A percentile compares a stretch with the other conserved stretches of the same genome.
These are phyloP conservation scores for Diplosphaera chodatii DNA, from an alignment of 139 green algal genomes.

Conservation along the genomic window DNA sequence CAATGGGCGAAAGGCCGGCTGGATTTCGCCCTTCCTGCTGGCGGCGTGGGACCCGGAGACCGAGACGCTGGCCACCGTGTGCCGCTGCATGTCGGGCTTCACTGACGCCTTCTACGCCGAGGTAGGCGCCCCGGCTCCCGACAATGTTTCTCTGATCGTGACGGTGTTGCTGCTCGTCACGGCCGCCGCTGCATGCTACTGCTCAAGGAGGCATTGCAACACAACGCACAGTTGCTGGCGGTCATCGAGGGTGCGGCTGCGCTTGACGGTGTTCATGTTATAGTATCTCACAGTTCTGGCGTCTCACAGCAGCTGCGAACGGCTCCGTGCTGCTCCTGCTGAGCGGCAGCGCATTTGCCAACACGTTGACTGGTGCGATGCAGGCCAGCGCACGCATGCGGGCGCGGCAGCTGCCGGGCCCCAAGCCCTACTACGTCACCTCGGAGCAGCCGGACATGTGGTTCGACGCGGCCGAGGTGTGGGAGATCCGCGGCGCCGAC, in stretches of 20 bases:
- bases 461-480: slow-evolving; percentile 71
- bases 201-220: too few relatives aligned
- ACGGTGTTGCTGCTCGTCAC: too few relatives aligned
- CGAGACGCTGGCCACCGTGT: slow-evolving; percentile 68
- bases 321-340: too few relatives aligned
- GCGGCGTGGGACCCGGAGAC: slow-evolving; percentile 68
- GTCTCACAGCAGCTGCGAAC: too few relatives aligned
- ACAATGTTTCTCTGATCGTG: too few relatives aligned
- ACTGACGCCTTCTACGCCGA: slow-evolving; percentile 77
- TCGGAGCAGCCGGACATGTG: slow-evolving; percentile 54
- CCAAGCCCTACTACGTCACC: slow-evolving; percentile 70
- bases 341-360: not conserved
- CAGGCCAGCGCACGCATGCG: slow-evolving; percentile 22
- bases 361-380: not conserved
- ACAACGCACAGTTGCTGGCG: too few relatives aligned
- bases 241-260: too few relatives aligned
- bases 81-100: slow-evolving; percentile 87
- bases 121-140: too few relatives aligned
- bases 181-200: too few relatives aligned
- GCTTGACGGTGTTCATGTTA: too few relatives aligned
- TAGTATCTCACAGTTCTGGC: too few relatives aligned
- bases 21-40: slow-evolving; percentile 85
- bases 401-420: slow-evolving; percentile 19
- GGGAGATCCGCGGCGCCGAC: slow-evolving; percentile 67
- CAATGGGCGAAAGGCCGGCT: slow-evolving; percentile 68